Base-by-base conservation (phyloP, 1,139 yeast species). In the Spathaspora sp. region DNA sequence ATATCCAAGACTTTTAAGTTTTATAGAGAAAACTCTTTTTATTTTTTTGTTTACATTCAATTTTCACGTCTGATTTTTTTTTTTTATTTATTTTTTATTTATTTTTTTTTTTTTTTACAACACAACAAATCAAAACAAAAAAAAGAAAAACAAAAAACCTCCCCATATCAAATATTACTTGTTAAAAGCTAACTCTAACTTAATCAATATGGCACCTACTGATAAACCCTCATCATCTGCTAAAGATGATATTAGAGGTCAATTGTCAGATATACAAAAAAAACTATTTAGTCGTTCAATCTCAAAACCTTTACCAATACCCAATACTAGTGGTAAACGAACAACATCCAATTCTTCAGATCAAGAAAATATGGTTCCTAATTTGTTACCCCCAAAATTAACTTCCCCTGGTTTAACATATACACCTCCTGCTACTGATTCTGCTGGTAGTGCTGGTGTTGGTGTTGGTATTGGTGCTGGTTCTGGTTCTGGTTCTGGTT, bases 261-360 rank as follows among this genome's bases (percentile, higher is more conserved):
- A 83, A 59, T 70, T 84, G 46, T 78, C 81, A 23, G 85, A 81
- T 53, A 74, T 83, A 48, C 87, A 82, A 60, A 74, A 72, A 53
- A 70, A 81, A 51, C 64, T 82, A 42, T 76, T 80, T 48, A 73
- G 60, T 43, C 51, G 59, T 23, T 55, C 65, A 57, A 39, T 69
- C 50, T 23, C 44, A 6, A 58, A 45, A 49, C 50, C 40, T 41
- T 31, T 50, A 48, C 54, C 46, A 42, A 50, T 50, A 49, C 54
- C 45, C 43, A 42, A 48, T 8, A 10, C 38, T 33, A 11, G 11
- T 16, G 37, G 37, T 8, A 23, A 23, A 13, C 23, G 40, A 15
- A 38, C 40, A 25, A 11, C 48, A 9, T 26, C 18, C 27, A 45
- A 47, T 38, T 39, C 41, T 23, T 43, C 51, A 24, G 58, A 51